Base-by-base conservation (phyloP, 2,329 filamentous ascomycete genomes). In the Alternaria brassicicola region DNA sequence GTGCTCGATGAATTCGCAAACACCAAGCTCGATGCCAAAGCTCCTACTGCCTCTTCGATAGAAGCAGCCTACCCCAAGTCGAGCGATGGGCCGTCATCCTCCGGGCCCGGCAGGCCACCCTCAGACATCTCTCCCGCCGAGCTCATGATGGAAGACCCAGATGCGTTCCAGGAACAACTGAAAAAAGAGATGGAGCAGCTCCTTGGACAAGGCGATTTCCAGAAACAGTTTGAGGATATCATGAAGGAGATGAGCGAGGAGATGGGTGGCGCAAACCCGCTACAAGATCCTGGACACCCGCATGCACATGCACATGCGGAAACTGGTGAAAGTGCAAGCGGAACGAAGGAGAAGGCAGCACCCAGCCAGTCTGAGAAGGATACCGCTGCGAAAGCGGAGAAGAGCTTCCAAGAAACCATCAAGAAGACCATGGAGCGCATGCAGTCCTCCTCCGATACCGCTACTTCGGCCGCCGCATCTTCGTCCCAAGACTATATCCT, bases 341-440 rank as follows among this genome's bases (percentile, higher is more conserved):
- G 57, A 17, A 42, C 43, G 2, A 50, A 62, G 8, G 53, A 55
- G 13, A 64, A 64, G 47, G 50, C 55, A 9, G 38, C 51, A 10
- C 3, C 62, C 1, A 47, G 38, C n/a, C n/a, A 53, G 39, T 63
- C 33, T 13, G 52, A 50, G 23, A 50, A 54, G 3, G 63, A 69
- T 6, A 49, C 61, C 4, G 53, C 68, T 3, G 73, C 78, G 25
- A 79, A 80, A 26, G 77, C 81, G 36, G 88, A 91, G 38, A 87
- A 88, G 45, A 87, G 85, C 1, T 99, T 99, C 78, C 92, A 96
- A 73, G 93, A 97, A 59, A 96, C 92, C 0, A 98, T 99, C 69
- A 88, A 90, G 59, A 88, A 88, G 68, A 98, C 95, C 0, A 97
- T 99, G 90, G 92, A 96, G 78, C 90, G 95, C 47, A 97, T 99